Evolutionary conservation across 2,329 filamentous ascomycete genomes (phyloP).

Genomic region (Colletotrichum caudatum): DNA sequence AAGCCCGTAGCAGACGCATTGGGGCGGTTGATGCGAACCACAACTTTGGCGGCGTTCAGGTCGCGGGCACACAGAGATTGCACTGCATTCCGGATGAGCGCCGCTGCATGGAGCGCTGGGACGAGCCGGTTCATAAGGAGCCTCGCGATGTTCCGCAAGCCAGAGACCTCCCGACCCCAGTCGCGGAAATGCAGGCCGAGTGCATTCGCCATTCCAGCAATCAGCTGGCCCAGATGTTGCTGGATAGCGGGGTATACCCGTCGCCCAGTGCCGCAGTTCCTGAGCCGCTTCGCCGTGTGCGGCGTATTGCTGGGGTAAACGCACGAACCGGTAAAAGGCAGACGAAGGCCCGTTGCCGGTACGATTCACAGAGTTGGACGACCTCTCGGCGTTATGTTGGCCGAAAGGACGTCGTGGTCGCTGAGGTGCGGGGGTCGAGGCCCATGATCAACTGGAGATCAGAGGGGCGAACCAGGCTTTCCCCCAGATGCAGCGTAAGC

Average conservation of each 20-base stretch:
- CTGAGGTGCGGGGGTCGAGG: slow-evolving; percentile 18
- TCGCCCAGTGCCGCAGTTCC: background rate
- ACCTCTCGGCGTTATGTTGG: slow-evolving; percentile 25
- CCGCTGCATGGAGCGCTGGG: slow-evolving; percentile 1
- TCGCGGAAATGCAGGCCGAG: slow-evolving; percentile 33
- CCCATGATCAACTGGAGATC: slow-evolving; percentile 34
- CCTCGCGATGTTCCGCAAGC: background rate
- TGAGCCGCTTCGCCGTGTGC: background rate
- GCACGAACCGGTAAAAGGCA: slow-evolving; percentile 1
- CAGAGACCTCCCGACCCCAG: background rate
- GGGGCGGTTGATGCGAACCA: background rate
- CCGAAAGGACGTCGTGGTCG: slow-evolving; percentile 21
- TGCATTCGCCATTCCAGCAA: slow-evolving; percentile 32
- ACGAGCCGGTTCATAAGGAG: slow-evolving; percentile 17
- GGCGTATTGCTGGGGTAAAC: background rate
- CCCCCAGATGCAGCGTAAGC: slow-evolving; percentile 11
- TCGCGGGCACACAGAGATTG: background rate
- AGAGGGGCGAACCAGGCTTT: slow-evolving; percentile 21
- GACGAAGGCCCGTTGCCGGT: background rate
- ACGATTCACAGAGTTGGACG: background rate
- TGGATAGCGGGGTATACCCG: slow-evolving; percentile 26
- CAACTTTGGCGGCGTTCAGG: slow-evolving; percentile 17
- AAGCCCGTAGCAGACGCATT: slow-evolving; percentile 21
- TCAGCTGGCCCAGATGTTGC: slow-evolving; percentile 23
- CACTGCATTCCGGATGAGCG: background rate